Evolutionary conservation across 139 green algal species (phyloP), one percentile per base, ranked within the genome.

Genomic region (Bryopsis sp.): DNA sequence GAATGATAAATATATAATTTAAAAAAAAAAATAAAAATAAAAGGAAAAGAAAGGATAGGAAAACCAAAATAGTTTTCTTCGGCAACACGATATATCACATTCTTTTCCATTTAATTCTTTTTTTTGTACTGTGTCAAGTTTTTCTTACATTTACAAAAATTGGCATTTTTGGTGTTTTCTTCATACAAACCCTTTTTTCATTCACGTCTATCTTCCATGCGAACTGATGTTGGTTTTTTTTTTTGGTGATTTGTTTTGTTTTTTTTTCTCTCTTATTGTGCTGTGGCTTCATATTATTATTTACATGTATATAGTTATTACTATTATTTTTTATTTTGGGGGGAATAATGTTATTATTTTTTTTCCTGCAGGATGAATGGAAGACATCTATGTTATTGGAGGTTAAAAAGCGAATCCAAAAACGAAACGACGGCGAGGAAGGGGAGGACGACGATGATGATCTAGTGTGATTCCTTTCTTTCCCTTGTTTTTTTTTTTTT

Each of bases 311-410:
- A 54, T 54, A 26, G 43, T 19, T 26, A 54, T 19, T 11, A 19
- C 11, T 54, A 26, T 11, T 11, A 54, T 19, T 11, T 26, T 19
- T 54, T 11, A 11, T 19, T 54, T 26, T 54, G 43, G 19, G 43
- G 15, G 11, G 15, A 11, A 54, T 54, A 54, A 19, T 54, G 15
- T 19, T 19, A 54, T 32, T 15, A 63, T 19, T 15, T 15, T 32
- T 32, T 63, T 63, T 28, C 8, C 8, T 63, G 22, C n/a, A 63
- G 59, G 33, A 47, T 22, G 33, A 46, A n/a, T 67, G 59, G 59
- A 67, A 32, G 33, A 67, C 59, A 5, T 67, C 59, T 6, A 67
- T 67, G 7, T 47, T 67, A 6, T 67, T 26, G 59, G 33, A 28
- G 8, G 33, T 61, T 26, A 61, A 61, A 26, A 28, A 61, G 6